These are phyloP conservation scores for Solanum chaucha DNA, from an alignment of 257 asterid genomes.

Conservation along the genomic window DNA sequence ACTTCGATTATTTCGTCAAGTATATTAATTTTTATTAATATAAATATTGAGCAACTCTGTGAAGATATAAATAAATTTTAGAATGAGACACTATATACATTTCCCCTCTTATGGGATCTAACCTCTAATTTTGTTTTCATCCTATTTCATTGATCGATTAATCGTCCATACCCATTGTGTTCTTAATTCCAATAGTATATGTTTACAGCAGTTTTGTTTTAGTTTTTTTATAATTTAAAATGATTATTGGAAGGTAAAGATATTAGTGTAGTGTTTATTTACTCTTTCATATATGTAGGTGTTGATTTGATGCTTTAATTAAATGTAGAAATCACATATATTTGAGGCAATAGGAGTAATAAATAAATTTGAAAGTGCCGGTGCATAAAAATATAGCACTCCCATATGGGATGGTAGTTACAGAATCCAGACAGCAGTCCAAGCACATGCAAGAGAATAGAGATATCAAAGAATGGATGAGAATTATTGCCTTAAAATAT, in stretches of 20 bases:
- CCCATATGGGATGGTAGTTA: neutral
- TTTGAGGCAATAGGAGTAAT: neutral
- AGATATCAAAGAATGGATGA: neutral
- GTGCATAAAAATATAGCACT: neutral
- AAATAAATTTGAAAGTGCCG: neutral
- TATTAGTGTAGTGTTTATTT: neutral
- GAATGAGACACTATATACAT: neutral
- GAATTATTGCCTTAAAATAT: neutral
- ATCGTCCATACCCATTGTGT: neutral
- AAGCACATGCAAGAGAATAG: neutral
- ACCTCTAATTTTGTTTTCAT: neutral
- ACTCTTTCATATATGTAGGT: neutral
- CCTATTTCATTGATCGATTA: neutral
- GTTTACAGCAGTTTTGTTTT: neutral
- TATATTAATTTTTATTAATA: neutral
- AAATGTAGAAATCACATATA: too few relatives aligned
- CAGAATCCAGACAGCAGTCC: neutral
- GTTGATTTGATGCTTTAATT: neutral
- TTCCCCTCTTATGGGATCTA: neutral
- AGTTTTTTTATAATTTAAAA: neutral
- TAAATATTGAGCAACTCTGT: neutral
- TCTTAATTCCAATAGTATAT: too few relatives aligned
- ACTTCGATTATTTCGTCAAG: neutral
- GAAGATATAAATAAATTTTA: too few relatives aligned
- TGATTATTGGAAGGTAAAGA: neutral